Evolutionary conservation across 768 basidiomycete genomes (phyloP).

Genomic region (Crassisporium funariophilum): DNA sequence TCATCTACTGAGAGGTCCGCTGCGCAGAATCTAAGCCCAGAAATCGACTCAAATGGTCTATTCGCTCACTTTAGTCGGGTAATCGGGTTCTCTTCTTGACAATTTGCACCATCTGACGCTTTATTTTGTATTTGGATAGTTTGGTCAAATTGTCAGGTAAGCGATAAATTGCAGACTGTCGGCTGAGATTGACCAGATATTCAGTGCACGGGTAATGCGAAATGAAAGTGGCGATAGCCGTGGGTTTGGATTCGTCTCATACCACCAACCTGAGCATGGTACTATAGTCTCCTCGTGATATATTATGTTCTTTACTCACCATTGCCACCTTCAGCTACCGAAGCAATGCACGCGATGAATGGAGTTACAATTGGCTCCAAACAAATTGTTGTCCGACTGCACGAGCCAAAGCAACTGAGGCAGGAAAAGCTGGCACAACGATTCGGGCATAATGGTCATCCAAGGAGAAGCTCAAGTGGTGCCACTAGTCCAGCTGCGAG

Average conservation of each 20-base stretch:
- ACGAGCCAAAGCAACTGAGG: conserved; percentile 90
- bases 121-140: conserved; percentile 42
- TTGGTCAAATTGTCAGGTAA: conserved; percentile 88
- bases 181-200: neutral
- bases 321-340: conserved; percentile 47
- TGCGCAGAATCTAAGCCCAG: conserved; percentile 77
- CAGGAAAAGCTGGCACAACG: conserved; percentile 86
- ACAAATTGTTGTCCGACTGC: conserved; percentile 81
- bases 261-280: conserved; percentile 84
- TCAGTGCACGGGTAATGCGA: conserved; percentile 91
- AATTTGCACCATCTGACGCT: conserved; percentile 11
- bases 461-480: conserved; percentile 71
- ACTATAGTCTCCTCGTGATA: conserved; percentile 5
- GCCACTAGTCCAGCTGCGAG: conserved; percentile 84
- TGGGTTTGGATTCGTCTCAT: conserved; percentile 92
- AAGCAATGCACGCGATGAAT: conserved; percentile 83
- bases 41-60: conserved; percentile 83
- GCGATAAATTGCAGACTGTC: neutral
- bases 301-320: conserved; percentile 9
- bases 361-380: conserved; percentile 71
- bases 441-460: conserved; percentile 81
- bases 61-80: conserved; percentile 84
- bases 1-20: neutral
- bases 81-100: conserved; percentile 23
- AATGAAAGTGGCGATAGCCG: conserved; percentile 80